Evolutionary conservation across 177 flowering plant genomes (phyloP).

Genomic region (Vitis hybrid): DNA sequence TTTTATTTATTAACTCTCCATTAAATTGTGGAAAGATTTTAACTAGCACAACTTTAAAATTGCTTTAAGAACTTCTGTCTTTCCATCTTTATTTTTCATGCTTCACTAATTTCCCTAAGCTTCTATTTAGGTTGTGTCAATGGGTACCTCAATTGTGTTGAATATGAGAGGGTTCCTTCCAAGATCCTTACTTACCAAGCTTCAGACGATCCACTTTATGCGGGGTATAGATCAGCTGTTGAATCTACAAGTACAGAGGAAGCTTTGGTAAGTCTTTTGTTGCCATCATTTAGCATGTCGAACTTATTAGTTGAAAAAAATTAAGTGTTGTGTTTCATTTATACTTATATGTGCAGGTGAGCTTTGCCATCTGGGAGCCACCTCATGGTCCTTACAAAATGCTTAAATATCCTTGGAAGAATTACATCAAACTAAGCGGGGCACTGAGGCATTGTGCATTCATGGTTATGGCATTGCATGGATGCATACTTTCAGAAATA

Average conservation of each 20-base stretch:
- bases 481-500: constrained; percentile 71
- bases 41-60: background rate
- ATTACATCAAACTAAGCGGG: constrained; percentile 57
- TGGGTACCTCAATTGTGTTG: constrained; percentile 44
- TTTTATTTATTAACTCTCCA: background rate
- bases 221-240: constrained; percentile 62
- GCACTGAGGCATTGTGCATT: constrained; percentile 80
- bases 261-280: constrained; percentile 36
- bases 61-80: background rate
- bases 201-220: constrained; percentile 60
- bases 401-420: constrained; percentile 60
- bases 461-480: constrained; percentile 77
- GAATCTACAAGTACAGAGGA: constrained; percentile 69
- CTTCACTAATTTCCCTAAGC: constrained; percentile 1
- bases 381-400: constrained; percentile 67
- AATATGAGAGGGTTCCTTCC: constrained; percentile 60
- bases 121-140: constrained; percentile 48
- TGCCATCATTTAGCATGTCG: background rate
- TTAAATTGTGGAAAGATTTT: background rate
- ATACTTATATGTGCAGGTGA: constrained; percentile 34
- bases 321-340: background rate
- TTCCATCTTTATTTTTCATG: background rate
- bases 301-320: background rate
- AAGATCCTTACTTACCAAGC: constrained; percentile 63
- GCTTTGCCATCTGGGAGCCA: constrained; percentile 76